Conservation (phyloP, 2,329 filamentous ascomycete species). For the Thyridium curvatum region DNA sequence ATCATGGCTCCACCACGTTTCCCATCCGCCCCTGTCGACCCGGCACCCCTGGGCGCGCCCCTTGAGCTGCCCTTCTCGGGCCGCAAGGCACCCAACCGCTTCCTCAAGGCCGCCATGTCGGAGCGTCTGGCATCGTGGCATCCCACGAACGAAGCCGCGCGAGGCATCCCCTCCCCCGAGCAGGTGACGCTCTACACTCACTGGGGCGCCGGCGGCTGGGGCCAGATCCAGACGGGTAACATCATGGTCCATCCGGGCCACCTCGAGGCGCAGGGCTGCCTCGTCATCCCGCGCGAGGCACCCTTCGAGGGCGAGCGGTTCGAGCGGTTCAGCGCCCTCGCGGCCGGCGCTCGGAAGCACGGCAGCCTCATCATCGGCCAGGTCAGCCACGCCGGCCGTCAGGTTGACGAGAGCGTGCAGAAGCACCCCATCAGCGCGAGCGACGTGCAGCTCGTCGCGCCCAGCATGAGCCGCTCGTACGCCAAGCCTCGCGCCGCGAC, state of each 20-base stretch:
- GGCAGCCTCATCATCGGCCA: constrained; percentile 56
- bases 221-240: constrained; percentile 56
- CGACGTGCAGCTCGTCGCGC: constrained; percentile 28
- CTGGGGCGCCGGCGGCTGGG: constrained; percentile 53
- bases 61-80: too few species aligned
- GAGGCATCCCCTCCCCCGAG: constrained; percentile 32
- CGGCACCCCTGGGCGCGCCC: too few species aligned
- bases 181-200: constrained; percentile 46
- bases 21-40: too few species aligned
- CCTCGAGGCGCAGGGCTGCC: constrained; percentile 47
- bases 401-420: constrained; percentile 27
- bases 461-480: constrained; percentile 40
- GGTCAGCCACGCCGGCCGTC: constrained; percentile 55
- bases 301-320: constrained; percentile 50
- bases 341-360: constrained; percentile 44
- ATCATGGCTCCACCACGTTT: too few species aligned
- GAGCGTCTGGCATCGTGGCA: too few species aligned
- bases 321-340: constrained; percentile 51
- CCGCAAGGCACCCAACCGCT: too few species aligned
- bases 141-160: constrained; percentile 35
- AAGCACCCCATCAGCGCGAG: constrained; percentile 30
- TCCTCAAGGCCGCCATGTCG: too few species aligned
- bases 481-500: constrained; percentile 44
- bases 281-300: constrained; percentile 48
- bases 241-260: constrained; percentile 57